These are phyloP conservation scores for Lactarius tabidus DNA, from an alignment of 768 basidiomycete species.

Conservation along the genomic window DNA sequence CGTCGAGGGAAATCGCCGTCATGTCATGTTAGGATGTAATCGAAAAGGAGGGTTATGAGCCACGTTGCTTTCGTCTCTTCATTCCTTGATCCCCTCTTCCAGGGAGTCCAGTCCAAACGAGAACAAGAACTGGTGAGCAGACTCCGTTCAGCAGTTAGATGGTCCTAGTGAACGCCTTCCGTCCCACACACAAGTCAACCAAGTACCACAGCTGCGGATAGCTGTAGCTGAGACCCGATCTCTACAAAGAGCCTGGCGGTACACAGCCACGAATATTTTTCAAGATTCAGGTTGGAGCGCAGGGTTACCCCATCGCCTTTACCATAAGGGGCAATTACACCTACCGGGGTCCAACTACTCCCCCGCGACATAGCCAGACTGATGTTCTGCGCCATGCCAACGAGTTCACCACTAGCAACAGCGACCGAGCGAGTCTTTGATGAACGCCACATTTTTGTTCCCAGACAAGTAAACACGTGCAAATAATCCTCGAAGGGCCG, in stretches of 20 bases:
- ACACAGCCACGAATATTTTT: background rate
- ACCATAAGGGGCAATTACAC: background rate
- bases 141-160: background rate
- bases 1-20: background rate
- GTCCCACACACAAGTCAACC: background rate
- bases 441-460: background rate
- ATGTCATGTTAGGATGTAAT: background rate
- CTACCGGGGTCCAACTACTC: background rate
- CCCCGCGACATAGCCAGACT: background rate
- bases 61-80: background rate
- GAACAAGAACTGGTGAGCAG: background rate
- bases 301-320: background rate
- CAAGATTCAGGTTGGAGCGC: background rate
- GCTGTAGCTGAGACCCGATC: background rate
- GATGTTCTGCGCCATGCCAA: background rate
- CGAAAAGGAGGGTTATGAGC: background rate
- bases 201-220: background rate
- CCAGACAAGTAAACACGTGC: slow-evolving; percentile 9
- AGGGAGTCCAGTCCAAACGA: background rate
- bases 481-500: slow-evolving; percentile 3
- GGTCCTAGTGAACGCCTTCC: background rate
- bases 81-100: background rate
- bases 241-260: background rate
- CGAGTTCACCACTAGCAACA: too few species aligned
- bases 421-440: background rate